Percentiles rank a stretch among this genome's conserved stretches.
Conservation (phyloP, 441 rosid species). For the Croton setiger region DNA sequence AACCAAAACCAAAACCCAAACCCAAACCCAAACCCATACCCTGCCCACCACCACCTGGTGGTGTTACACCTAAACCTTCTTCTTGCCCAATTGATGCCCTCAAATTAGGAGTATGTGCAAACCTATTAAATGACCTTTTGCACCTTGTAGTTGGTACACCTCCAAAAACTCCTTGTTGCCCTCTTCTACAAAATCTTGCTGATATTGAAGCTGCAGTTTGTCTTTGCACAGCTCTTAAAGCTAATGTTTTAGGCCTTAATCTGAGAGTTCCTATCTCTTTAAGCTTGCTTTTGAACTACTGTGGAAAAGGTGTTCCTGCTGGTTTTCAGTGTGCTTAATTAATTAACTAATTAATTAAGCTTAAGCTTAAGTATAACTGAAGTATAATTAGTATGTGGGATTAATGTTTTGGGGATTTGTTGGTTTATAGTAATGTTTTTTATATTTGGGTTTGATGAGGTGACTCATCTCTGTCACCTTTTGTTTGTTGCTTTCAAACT, state of each 20-base stretch:
- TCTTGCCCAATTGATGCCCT: constrained; percentile 41
- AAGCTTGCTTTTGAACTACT: constrained; percentile 41
- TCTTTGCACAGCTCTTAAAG: constrained; percentile 46
- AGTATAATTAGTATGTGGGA: no score
- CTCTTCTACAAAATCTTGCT: constrained; percentile 34
- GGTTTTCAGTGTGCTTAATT: constrained; percentile 41
- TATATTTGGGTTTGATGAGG: neutral
- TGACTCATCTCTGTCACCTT: neutral
- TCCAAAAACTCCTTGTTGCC: constrained; percentile 36
- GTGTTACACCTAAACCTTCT: constrained; percentile 9
- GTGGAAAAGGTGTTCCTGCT: constrained; percentile 34
- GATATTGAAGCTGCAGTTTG: constrained; percentile 49
- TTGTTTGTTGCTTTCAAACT: neutral
- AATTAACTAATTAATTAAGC: no score
- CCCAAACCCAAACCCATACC: constrained; percentile 22
- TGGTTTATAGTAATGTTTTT: neutral
- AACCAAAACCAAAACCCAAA: constrained; percentile 18
- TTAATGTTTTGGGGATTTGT: neutral
- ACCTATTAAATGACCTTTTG: constrained; percentile 28
- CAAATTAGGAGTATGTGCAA: constrained; percentile 42
- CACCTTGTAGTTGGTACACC: constrained; percentile 36
- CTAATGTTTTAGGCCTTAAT: constrained; percentile 36
- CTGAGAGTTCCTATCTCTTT: constrained; percentile 38
- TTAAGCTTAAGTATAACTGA: no score
- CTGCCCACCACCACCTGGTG: constrained; percentile 18